Evolutionary conservation across 1,284 basidiomycete species (phyloP), one percentile per base, ranked within the genome.

Genomic region (Sphagnurus paluster): DNA sequence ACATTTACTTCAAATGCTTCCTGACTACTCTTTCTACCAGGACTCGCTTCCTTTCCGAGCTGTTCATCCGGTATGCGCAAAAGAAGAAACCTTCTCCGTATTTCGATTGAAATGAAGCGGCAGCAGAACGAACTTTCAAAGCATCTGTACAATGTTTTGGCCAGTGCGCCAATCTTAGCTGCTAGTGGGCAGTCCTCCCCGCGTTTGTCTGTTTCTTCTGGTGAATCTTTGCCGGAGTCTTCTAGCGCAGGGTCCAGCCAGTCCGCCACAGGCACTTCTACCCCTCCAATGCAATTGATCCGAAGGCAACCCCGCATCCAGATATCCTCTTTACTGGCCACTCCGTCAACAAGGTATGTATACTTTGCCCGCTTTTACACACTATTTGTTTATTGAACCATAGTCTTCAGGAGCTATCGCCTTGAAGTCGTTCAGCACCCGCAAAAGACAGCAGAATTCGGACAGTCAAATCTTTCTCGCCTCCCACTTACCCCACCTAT

Each of bases 401-500:
- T 14, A 40, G 16, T 25, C n/a, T 19, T 42, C 56, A 88, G 86
- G 67, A 74, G 79, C 2, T 91, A 90, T 62, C 76, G 82, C 39
- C 77, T 91, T 8, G 81, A 87, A 60, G 79, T 91, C 48, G 75
- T 93, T 32, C 91, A 94, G 60, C 83, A 92, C 48, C 91, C 91
- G 16, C 72, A 79, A 53, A 76, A 77, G 49, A 83, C 87, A 29
- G 87, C 91, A 38, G 89, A 90, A 62, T 93, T 91, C 68, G 83
- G 86, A 34, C 69, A 76, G 39, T 77, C 79, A 16, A 82, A 76
- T 42, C 75, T 94, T 43, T 92, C 89, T 44, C 83, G 91, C 40
- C 68, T 94, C 34, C 89, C 91, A 4, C 70, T 94, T 43, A 80
- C 86, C 11, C 91, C 92, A 34, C 86, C 91, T 8, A 74, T 90